phyloP scores from a whole-genome alignment of 148 eudicot genomes.

The Pharnaceum exiguum region DNA sequence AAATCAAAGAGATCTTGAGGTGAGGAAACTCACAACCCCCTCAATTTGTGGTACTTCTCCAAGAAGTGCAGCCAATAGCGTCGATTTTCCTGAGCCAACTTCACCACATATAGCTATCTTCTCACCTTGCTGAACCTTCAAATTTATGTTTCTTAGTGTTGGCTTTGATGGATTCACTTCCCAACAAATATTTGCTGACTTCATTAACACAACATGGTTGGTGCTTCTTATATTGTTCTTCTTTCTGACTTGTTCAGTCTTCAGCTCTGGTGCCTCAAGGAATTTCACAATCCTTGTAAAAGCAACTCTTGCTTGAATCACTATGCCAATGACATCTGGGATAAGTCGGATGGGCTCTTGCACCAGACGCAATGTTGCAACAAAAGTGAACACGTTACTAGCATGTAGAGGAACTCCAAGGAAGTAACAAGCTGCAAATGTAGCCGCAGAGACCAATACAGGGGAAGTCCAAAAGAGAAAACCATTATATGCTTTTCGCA shows the following conservation, averaged over 20 bases:
- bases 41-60: slow-evolving; percentile 59
- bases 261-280: slow-evolving; percentile 66
- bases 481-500: slow-evolving; percentile 39
- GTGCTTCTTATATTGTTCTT: slow-evolving; percentile 10
- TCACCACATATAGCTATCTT: slow-evolving; percentile 78
- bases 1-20: background rate
- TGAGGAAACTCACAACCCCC: slow-evolving; percentile 48
- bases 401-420: slow-evolving; percentile 50
- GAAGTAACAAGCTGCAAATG: slow-evolving; percentile 61
- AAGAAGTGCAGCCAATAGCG: slow-evolving; percentile 63
- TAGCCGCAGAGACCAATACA: slow-evolving; percentile 58
- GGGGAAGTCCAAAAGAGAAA: slow-evolving; percentile 66
- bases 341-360: slow-evolving; percentile 63
- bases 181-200: slow-evolving; percentile 56
- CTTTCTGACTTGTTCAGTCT: slow-evolving; percentile 28
- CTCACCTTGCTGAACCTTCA: slow-evolving; percentile 45
- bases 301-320: slow-evolving; percentile 65
- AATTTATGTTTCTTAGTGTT: slow-evolving; percentile 42
- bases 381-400: slow-evolving; percentile 67
- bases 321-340: slow-evolving; percentile 57
- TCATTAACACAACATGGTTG: slow-evolving; percentile 22
- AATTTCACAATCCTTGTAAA: slow-evolving; percentile 53
- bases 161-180: slow-evolving; percentile 38
- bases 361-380: slow-evolving; percentile 59
- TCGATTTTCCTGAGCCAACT: slow-evolving; percentile 82